Conservation (phyloP, 371 early-diverging fungal species). For the Batkoa obscura region DNA sequence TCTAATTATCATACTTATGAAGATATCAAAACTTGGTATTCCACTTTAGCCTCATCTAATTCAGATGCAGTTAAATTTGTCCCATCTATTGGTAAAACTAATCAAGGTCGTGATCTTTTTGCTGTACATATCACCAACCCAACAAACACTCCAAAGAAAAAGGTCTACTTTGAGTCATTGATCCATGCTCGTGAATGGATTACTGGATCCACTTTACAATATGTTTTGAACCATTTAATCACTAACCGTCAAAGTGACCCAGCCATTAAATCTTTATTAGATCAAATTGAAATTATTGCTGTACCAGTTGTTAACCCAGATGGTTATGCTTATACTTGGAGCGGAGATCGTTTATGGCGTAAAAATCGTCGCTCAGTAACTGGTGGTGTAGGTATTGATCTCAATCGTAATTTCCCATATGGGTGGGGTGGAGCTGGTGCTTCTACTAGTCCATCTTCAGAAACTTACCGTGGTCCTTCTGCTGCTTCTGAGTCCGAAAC, state of each 20-base stretch:
- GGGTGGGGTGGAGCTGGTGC: constrained; percentile 24
- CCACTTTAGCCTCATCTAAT: not conserved
- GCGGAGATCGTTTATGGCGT: constrained; percentile 19
- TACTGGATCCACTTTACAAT: constrained; percentile 6
- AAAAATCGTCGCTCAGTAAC: constrained; percentile 14
- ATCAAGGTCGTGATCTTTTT: not conserved
- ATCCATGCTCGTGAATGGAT: constrained; percentile 10
- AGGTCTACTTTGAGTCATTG: constrained; percentile 5
- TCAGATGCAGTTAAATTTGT: constrained; percentile 2
- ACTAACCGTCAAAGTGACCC: constrained; percentile 3
- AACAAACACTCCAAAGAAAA: not conserved
- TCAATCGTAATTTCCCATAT: constrained; percentile 18
- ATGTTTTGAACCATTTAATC: constrained; percentile 3
- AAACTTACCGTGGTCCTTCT: constrained; percentile 22
- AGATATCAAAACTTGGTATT: constrained; percentile 1
- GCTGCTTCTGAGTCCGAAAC: constrained; percentile 21
- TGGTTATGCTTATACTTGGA: constrained; percentile 22
- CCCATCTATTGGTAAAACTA: constrained; percentile 6
- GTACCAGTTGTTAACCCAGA: constrained; percentile 29
- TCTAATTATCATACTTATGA: not conserved
- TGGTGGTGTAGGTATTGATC: constrained; percentile 7
- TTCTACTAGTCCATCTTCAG: constrained; percentile 15
- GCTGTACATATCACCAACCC: constrained; percentile 6
- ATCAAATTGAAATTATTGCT: constrained; percentile 15
- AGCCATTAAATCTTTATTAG: constrained; percentile 1